Percentiles rank a stretch among this genome's conserved stretches.
Evolutionary conservation across 306 rosid species (phyloP).

Genomic region (Casuarina cunninghamiana): DNA sequence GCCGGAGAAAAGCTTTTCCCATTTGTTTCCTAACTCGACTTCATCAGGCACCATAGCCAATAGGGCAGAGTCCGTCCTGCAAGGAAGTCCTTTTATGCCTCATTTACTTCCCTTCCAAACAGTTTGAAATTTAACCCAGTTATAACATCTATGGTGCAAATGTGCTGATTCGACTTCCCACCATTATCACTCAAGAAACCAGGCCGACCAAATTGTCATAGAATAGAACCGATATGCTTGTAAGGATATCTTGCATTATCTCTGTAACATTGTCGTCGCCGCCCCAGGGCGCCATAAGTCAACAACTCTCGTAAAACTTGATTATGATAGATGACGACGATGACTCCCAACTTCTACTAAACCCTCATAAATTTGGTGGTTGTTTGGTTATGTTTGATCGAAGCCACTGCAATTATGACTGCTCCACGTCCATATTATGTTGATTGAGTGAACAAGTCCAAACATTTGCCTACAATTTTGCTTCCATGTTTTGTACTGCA

Average conservation of each 20-base stretch:
- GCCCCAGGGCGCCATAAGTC: background rate
- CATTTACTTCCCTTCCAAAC: background rate
- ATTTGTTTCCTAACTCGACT: too few relatives aligned
- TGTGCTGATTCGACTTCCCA: too few relatives aligned
- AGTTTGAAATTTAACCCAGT: background rate
- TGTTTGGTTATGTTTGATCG: constrained; percentile 38
- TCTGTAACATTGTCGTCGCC: background rate
- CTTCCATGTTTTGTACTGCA: background rate
- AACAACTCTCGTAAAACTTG: background rate
- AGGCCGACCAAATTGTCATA: too few relatives aligned
- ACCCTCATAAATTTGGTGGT: constrained; percentile 47
- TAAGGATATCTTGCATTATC: background rate
- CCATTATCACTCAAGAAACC: too few relatives aligned
- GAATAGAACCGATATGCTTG: too few relatives aligned
- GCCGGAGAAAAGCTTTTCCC: too few relatives aligned
- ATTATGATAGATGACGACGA: constrained; percentile 14
- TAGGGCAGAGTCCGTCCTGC: background rate
- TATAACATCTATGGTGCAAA: background rate
- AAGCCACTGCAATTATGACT: background rate
- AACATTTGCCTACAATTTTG: background rate
- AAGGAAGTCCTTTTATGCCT: background rate
- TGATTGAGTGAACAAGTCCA: background rate
- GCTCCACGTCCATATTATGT: background rate
- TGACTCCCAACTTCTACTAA: constrained; percentile 31
- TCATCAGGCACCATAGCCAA: too few relatives aligned